Conservation (phyloP, 805 yeast genomes). For the Alloascoidea hylecoeti region DNA sequence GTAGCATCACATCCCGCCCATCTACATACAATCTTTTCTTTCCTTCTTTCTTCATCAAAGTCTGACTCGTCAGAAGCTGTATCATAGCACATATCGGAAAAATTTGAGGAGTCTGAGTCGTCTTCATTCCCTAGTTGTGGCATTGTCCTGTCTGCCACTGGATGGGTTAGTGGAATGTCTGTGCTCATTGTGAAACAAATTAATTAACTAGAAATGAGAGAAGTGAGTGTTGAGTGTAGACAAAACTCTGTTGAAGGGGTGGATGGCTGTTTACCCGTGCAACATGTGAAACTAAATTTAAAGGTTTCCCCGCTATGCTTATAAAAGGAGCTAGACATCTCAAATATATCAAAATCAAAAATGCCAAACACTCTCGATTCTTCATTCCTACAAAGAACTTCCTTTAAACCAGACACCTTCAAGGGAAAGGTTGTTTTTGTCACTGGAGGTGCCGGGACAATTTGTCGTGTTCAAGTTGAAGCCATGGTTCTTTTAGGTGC, state of each 20-base stretch:
- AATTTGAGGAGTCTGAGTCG: constrained; percentile 1
- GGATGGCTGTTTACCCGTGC: too few species aligned
- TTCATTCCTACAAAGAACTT: constrained; percentile 12
- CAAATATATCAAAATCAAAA: too few species aligned
- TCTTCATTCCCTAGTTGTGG: too few species aligned
- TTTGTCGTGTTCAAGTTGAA: constrained; percentile 80
- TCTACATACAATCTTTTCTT: constrained; percentile 15
- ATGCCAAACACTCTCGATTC: constrained; percentile 14
- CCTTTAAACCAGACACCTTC: constrained; percentile 47
- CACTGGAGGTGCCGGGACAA: constrained; percentile 97
- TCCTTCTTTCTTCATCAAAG: not conserved
- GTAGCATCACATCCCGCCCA: constrained; percentile 23
- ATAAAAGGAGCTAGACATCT: too few species aligned
- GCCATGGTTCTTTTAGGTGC: constrained; percentile 79
- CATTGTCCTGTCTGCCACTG: too few species aligned
- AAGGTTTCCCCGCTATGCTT: too few species aligned
- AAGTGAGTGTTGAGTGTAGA: too few species aligned
- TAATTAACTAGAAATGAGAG: too few species aligned
- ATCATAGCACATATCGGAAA: not conserved
- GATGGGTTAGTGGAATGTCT: too few species aligned
- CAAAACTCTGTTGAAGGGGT: too few species aligned
- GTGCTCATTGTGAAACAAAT: too few species aligned
- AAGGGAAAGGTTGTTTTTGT: constrained; percentile 78
- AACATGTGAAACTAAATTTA: too few species aligned
- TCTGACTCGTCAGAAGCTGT: not conserved